Percentiles rank a stretch among this genome's conserved stretches.
Conservation (phyloP, 805 yeast species). For the Clavispora asparagi region DNA sequence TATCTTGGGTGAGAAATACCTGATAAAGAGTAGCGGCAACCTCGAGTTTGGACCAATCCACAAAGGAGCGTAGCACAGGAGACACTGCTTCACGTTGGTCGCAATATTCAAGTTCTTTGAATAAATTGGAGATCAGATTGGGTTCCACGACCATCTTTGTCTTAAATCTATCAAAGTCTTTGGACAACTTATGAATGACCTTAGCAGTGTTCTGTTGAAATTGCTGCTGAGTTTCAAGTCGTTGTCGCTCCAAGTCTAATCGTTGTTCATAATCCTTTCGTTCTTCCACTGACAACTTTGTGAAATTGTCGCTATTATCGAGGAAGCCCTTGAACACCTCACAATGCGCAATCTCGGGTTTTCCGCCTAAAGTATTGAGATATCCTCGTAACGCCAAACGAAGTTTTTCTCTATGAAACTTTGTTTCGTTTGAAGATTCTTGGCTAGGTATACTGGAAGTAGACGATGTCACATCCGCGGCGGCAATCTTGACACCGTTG, state of each 20-base stretch:
- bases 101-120: slow-evolving; percentile 60
- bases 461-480: not conserved
- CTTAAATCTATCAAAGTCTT: slow-evolving; percentile 57
- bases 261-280: slow-evolving; percentile 54
- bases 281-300: slow-evolving; percentile 38
- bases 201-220: slow-evolving; percentile 68
- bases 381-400: slow-evolving; percentile 77
- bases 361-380: slow-evolving; percentile 46
- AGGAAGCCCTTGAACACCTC: slow-evolving; percentile 30
- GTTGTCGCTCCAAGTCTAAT: slow-evolving; percentile 51
- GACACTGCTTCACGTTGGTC: slow-evolving; percentile 52
- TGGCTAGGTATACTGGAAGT: not conserved
- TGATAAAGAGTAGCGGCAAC: slow-evolving; percentile 81
- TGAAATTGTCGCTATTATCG: slow-evolving; percentile 21
- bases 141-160: slow-evolving; percentile 43
- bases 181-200: slow-evolving; percentile 49
- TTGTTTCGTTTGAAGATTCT: not conserved
- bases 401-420: slow-evolving; percentile 66
- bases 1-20: slow-evolving; percentile 73
- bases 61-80: slow-evolving; percentile 60
- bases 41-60: slow-evolving; percentile 80
- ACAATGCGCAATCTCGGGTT: slow-evolving; percentile 52
- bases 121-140: slow-evolving; percentile 54
- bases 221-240: slow-evolving; percentile 55
- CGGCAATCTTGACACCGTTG: slow-evolving; percentile 20